Evolutionary conservation across 176 grass and related monocot genomes (phyloP).

Genomic region (Cymbopogon citratus): DNA sequence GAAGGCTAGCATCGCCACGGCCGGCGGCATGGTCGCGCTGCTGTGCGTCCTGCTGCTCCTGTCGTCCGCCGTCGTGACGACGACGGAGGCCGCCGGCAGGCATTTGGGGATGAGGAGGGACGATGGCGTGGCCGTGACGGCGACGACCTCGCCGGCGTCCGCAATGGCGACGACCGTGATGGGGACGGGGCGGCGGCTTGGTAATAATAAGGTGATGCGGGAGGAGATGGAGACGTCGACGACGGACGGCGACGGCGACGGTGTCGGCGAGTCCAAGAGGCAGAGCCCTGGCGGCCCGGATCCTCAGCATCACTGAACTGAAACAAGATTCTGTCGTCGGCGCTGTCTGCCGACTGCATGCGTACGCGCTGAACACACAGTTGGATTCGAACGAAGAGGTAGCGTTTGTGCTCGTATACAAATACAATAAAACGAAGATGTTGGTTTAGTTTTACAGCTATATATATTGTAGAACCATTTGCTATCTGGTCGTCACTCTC

Average conservation of each 20-base stretch:
- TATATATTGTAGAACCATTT: background rate
- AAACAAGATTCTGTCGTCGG: background rate
- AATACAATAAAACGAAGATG: background rate
- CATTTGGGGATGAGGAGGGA: background rate
- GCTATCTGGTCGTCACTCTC: background rate
- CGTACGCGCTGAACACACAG: background rate
- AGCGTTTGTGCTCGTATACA: background rate
- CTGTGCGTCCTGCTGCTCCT: conserved; percentile 5
- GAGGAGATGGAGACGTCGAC: background rate
- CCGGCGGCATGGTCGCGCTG: background rate
- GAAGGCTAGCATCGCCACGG: background rate
- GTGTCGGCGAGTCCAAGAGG: conserved; percentile 37
- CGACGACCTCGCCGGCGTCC: background rate
- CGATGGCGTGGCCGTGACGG: background rate
- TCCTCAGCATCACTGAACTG: conserved; percentile 35
- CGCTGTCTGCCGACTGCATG: background rate
- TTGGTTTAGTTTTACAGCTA: background rate
- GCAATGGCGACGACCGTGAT: background rate
- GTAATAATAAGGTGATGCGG: background rate
- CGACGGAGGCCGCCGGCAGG: background rate
- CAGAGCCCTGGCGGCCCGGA: conserved; percentile 54
- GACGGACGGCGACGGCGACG: background rate
- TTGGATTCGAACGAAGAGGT: background rate
- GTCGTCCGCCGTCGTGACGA: background rate
- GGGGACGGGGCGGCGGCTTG: background rate